Percentiles rank a stretch among this genome's conserved stretches.
Conservation (phyloP, 495 filamentous ascomycete species). For the Neurospora tetraspora region DNA sequence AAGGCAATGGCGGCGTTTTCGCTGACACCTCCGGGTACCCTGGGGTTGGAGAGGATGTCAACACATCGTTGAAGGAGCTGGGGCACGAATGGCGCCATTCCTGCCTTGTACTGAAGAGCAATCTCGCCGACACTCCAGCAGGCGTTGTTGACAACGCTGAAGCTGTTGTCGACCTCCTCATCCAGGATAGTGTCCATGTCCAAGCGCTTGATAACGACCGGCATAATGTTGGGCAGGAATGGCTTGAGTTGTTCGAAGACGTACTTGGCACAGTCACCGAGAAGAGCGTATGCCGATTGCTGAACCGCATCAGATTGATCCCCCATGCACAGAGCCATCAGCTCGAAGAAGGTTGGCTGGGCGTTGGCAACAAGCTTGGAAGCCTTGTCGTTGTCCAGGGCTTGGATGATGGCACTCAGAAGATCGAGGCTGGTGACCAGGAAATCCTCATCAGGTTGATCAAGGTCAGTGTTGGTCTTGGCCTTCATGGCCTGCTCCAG, state of each 20-base stretch:
- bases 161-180: conserved; percentile 66
- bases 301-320: conserved; percentile 86
- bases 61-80: conserved; percentile 64
- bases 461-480: conserved; percentile 51
- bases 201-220: conserved; percentile 74
- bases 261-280: conserved; percentile 94
- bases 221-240: conserved; percentile 61
- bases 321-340: conserved; percentile 87
- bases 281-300: conserved; percentile 89
- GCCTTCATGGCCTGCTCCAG: conserved; percentile 64
- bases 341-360: conserved; percentile 77
- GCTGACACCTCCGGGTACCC: conserved; percentile 81
- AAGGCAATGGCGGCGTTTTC: conserved; percentile 94
- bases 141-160: conserved; percentile 93
- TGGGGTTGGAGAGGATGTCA: conserved; percentile 68
- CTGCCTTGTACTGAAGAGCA: conserved; percentile 62
- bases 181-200: conserved; percentile 68
- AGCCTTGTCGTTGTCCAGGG: conserved; percentile 65
- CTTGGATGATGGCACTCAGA: conserved; percentile 88
- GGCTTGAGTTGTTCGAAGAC: conserved; percentile 76
- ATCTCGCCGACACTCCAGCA: conserved; percentile 98
- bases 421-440: conserved; percentile 93
- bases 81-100: conserved; percentile 67
- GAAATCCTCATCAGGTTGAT: conserved; percentile 93
- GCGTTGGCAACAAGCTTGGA: conserved; percentile 63